These are phyloP conservation scores for Linaria vulgaris DNA, from an alignment of 257 asterid genomes.

Conservation along the genomic window DNA sequence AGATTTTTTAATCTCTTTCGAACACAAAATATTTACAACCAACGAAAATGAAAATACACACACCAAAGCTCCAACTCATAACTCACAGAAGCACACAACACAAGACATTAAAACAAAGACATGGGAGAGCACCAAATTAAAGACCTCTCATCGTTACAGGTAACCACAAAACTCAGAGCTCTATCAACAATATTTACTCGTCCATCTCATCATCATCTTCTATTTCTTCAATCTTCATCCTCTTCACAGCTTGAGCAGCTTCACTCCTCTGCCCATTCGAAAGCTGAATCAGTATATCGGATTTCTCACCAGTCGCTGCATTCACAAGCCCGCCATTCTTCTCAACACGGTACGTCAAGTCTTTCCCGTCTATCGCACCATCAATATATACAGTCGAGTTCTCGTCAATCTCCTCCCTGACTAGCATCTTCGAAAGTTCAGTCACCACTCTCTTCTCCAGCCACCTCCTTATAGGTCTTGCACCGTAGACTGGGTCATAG, in stretches of 20 bases:
- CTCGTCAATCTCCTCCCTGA: constrained; percentile 81
- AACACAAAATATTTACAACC: too few relatives aligned
- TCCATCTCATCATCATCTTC: constrained; percentile 64
- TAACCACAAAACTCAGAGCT: too few relatives aligned
- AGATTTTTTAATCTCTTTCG: too few relatives aligned
- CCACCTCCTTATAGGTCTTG: constrained; percentile 92
- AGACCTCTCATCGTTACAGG: too few relatives aligned
- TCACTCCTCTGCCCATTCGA: constrained; percentile 41
- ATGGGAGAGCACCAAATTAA: too few relatives aligned
- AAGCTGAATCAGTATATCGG: constrained; percentile 72
- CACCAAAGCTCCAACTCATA: too few relatives aligned
- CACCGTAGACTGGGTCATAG: constrained; percentile 89
- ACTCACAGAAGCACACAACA: too few relatives aligned
- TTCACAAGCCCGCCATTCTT: constrained; percentile 84
- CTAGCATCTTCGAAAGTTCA: constrained; percentile 75
- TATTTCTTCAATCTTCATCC: constrained; percentile 73
- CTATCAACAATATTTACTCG: constrained; percentile 23
- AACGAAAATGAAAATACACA: too few relatives aligned
- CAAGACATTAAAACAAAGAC: too few relatives aligned
- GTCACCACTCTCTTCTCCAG: constrained; percentile 87
- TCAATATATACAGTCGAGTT: constrained; percentile 76
- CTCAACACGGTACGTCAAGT: constrained; percentile 59
- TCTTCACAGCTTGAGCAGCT: constrained; percentile 78
- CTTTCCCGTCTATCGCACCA: constrained; percentile 42
- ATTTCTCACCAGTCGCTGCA: constrained; percentile 64